Conservation (phyloP, 2,329 filamentous ascomycete species). For the Gaeumannomyces sp. region DNA sequence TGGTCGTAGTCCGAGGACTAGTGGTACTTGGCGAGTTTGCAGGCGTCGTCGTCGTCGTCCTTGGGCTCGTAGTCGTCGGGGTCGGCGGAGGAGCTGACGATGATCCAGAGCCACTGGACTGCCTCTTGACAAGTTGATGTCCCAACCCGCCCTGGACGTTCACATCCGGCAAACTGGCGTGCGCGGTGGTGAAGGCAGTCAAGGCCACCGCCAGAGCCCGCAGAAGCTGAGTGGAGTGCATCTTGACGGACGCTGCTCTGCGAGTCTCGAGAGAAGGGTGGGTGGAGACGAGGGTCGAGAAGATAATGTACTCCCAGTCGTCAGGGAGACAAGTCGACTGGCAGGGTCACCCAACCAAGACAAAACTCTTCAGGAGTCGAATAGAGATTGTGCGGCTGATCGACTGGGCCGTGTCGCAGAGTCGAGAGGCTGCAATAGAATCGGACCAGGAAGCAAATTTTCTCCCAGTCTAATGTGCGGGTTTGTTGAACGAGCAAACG, state of each 20-base stretch:
- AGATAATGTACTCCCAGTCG: neutral
- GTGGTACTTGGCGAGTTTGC: slow-evolving; percentile 2
- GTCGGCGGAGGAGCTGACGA: slow-evolving; percentile 10
- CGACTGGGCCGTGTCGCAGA: neutral
- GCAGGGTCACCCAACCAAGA: neutral
- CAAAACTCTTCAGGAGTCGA: neutral
- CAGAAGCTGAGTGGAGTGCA: slow-evolving; percentile 8
- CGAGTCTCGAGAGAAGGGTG: neutral
- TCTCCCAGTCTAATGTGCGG: neutral
- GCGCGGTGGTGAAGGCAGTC: slow-evolving; percentile 38
- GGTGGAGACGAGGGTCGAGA: neutral
- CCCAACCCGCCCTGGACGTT: slow-evolving; percentile 14
- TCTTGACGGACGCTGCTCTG: neutral
- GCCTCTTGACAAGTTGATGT: slow-evolving; percentile 11
- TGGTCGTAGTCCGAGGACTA: slow-evolving; percentile 1
- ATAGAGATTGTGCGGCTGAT: neutral
- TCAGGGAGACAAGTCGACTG: neutral
- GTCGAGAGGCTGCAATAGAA: neutral
- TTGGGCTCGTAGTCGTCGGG: slow-evolving; percentile 13
- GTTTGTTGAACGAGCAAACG: neutral
- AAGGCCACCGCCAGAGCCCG: slow-evolving; percentile 35
- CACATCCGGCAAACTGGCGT: slow-evolving; percentile 32
- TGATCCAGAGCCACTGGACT: slow-evolving; percentile 12
- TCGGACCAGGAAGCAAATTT: neutral
- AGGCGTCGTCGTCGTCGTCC: slow-evolving; percentile 14